Conservation (phyloP, 2,329 filamentous ascomycete species). For the Mariannaea elegans region DNA sequence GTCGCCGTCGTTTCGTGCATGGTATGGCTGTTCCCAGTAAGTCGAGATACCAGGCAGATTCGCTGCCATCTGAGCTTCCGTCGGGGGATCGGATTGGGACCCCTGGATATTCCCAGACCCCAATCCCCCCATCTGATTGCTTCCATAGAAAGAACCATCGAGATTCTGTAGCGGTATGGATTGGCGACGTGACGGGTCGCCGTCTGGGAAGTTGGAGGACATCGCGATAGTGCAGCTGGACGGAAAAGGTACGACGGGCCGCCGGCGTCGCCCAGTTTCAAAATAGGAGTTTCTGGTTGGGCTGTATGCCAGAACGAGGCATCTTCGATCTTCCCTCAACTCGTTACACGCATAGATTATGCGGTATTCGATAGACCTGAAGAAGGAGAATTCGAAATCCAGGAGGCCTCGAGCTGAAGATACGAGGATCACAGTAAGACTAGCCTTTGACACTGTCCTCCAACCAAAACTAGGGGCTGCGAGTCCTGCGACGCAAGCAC, state of each 20-base stretch:
- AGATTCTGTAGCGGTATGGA: conserved; percentile 79
- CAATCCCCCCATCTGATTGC: conserved; percentile 20
- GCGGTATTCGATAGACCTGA: conserved; percentile 20
- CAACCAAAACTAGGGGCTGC: conserved; percentile 7
- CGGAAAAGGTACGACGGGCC: conserved; percentile 26
- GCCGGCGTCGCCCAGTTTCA: conserved; percentile 37
- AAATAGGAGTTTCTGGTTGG: conserved; percentile 17
- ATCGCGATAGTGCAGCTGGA: conserved; percentile 33
- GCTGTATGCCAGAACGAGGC: conserved; percentile 25
- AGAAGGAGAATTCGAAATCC: conserved; percentile 28
- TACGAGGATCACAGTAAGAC: conserved; percentile 26
- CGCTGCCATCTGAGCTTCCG: conserved; percentile 35
- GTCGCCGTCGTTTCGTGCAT: conserved; percentile 47
- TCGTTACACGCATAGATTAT: conserved; percentile 23
- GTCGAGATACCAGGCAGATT: conserved; percentile 57
- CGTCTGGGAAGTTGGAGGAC: conserved; percentile 42
- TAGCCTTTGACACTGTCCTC: conserved; percentile 28
- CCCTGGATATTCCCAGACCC: conserved; percentile 19
- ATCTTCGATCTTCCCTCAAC: conserved; percentile 28
- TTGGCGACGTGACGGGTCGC: conserved; percentile 40
- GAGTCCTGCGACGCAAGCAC: conserved; percentile 2
- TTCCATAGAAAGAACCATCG: conserved; percentile 34
- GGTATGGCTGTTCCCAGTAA: conserved; percentile 62
- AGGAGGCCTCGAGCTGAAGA: conserved; percentile 34
- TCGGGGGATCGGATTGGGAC: conserved; percentile 17